Conservation (phyloP, 352 stramenopile species). For the Phytopythium boreale region DNA sequence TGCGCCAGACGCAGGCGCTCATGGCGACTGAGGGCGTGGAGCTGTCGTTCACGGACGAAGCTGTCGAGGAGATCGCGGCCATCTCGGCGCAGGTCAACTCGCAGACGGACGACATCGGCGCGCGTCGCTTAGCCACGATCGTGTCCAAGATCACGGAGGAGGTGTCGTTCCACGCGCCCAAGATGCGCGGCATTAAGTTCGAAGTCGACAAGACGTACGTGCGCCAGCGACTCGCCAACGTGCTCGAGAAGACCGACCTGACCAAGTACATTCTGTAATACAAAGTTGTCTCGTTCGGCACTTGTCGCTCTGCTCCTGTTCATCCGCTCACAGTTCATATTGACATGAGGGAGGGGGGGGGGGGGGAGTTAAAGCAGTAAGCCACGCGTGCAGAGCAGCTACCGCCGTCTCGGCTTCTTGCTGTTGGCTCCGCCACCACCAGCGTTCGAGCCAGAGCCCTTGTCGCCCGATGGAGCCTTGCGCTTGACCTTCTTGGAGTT, state of each 20-base stretch:
- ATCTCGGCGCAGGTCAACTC: conserved; percentile 94
- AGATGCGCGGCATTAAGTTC: conserved; percentile 83
- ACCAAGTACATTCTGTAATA: conserved; percentile 97
- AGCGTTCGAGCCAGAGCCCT: neutral
- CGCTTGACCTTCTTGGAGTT: conserved; percentile 9
- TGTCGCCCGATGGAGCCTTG: neutral
- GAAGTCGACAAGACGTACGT: conserved; percentile 93
- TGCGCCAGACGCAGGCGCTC: conserved; percentile 95
- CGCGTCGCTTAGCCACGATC: conserved; percentile 94
- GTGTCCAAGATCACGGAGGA: conserved; percentile 98
- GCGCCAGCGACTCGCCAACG: conserved; percentile 89
- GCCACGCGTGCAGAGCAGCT: neutral
- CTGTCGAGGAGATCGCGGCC: conserved; percentile 95
- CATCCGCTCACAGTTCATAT: neutral
- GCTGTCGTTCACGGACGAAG: conserved; percentile 94
- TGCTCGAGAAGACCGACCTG: conserved; percentile 93
- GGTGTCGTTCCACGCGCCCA: conserved; percentile 96
- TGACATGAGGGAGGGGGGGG: neutral
- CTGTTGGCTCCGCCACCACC: neutral
- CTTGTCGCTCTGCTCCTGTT: neutral
- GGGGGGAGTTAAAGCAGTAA: too few relatives aligned
- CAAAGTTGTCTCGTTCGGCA: neutral
- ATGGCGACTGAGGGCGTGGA: conserved; percentile 95
- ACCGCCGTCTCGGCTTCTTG: conserved; percentile 2
- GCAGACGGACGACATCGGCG: conserved; percentile 98